Evolutionary conservation across 305 asterid genomes (phyloP), one percentile per base, ranked within the genome.

Genomic region (Fraxinus velutina): DNA sequence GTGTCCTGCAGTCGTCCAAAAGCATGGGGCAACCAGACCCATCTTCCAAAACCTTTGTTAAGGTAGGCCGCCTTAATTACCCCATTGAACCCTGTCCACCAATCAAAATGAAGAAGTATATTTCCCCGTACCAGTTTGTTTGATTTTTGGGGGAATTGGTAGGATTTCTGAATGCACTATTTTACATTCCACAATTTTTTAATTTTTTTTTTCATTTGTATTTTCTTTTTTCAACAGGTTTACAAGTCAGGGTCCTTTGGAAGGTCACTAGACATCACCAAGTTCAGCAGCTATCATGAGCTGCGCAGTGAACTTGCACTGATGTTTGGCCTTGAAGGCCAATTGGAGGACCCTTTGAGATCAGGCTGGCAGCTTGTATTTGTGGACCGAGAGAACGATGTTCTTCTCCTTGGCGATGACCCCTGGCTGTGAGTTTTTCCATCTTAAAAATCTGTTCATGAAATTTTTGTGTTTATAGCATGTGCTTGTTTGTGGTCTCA

Each of bases 281-380:
- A 92, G 88, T 93, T 93, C 80, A 92, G 92, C 91, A 90, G 92
- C 89, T 93, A 93, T 86, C 89, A 87, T 19, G 97, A 93, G 88
- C 91, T 93, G 87, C 93, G 97, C 4, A 75, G 89, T 83, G 97
- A 89, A 79, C 95, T 93, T 78, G 95, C 93, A 7, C 88, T 75
- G 77, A 91, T 92, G 95, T 93, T 93, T 84, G 94, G 97, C 82
- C 95, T 93, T 32, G 92, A 90, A 88, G 97, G 97, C 88, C 90
- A 89, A 84, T 81, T 91, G 85, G 97, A 92, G 83, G 97, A 92
- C 87, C 93, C 93, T 62, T 84, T 92, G 91, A 95, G 99, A 95
- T 95, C 99, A 95, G 98, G 98, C 98, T 95, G 98, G 99, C 99
- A 95, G 99, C 99, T 95, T 95, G 98, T 95, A 88, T 91, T 95